Base-by-base conservation (phyloP, 306 rosid genomes). In the Ormosia emarginata region DNA sequence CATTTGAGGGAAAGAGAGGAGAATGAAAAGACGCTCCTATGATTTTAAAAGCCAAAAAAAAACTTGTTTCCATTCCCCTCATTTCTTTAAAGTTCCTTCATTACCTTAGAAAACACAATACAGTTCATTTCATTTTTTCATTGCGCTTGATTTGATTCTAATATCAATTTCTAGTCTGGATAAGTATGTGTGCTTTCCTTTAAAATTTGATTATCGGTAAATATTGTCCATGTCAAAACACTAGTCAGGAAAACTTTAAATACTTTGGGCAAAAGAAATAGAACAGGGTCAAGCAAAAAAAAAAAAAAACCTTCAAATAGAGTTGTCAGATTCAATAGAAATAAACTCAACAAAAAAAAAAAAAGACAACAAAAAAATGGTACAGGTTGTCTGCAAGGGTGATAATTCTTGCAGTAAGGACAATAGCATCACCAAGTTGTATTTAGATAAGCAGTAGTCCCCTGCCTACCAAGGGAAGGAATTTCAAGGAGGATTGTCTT, bases 401-500 rank as follows among this genome's bases (percentile, higher is more conserved):
- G 29, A 63, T 49, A 49, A 37, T 43, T 53, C 66, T 72, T 18
- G 75, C 37, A 72, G 6, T 36, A 49, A 77, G 36, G 43, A 78
- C 30, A 33, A 64, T 1, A 15, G 14, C 46, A 72, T 30, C 17
- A 30, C 15, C 56, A 64, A 32, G 84, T 44, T 79, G 64, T 36
- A 46, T 46, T 66, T 57, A 49, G 79, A 65, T 74, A 79, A 74
- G 33, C 15, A 13, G 62, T 10, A 44, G 58, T 44, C 69, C 93
- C 99, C 94, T 95, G 98, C 77, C 94, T 93, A 86, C 97, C 99
- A 69, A 95, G 99, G 85, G 98, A 88, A 77, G 99, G 99, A 88
- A 95, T 91, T 61, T 95, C 99, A 56, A 95, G 90, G 80, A 95
- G 97, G 88, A 95, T 91, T 8, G 99, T 92, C 92, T 95, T 95